Conservation (phyloP, 805 yeast species). For the Ogataea degrootiae region DNA sequence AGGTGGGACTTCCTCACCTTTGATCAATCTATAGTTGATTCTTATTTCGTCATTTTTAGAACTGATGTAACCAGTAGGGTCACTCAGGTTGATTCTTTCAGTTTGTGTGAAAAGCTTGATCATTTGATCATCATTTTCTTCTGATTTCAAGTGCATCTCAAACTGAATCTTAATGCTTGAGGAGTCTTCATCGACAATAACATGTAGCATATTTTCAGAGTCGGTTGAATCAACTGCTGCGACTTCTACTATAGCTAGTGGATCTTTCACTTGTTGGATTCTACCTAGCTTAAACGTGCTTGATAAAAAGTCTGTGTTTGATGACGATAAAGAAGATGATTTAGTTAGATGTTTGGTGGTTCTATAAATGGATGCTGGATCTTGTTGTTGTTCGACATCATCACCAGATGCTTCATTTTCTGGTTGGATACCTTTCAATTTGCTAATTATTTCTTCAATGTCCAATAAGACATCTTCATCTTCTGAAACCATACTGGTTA, state of each 20-base stretch:
- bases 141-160: conserved; percentile 12
- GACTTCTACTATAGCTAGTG: conserved; percentile 7
- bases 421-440: conserved; percentile 3
- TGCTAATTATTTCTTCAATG: conserved; percentile 8
- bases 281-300: conserved; percentile 17
- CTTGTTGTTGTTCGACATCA: not conserved
- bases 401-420: not conserved
- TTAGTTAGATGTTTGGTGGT: not conserved
- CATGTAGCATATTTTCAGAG: conserved; percentile 5
- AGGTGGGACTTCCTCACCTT: conserved; percentile 23
- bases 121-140: not conserved
- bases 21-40: conserved; percentile 14
- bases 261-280: conserved; percentile 17
- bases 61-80: conserved; percentile 4
- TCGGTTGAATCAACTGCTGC: not conserved
- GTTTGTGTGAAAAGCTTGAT: conserved; percentile 3
- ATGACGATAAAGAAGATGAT: not conserved
- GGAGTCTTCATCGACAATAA: conserved; percentile 25
- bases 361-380: not conserved
- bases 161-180: conserved; percentile 18
- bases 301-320: not conserved
- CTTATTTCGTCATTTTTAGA: conserved; percentile 4
- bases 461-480: conserved; percentile 1
- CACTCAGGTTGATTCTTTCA: conserved; percentile 1
- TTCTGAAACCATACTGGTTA: not conserved